phyloP scores from a whole-genome alignment of 495 filamentous ascomycete species.

The Daldinia grandis region DNA sequence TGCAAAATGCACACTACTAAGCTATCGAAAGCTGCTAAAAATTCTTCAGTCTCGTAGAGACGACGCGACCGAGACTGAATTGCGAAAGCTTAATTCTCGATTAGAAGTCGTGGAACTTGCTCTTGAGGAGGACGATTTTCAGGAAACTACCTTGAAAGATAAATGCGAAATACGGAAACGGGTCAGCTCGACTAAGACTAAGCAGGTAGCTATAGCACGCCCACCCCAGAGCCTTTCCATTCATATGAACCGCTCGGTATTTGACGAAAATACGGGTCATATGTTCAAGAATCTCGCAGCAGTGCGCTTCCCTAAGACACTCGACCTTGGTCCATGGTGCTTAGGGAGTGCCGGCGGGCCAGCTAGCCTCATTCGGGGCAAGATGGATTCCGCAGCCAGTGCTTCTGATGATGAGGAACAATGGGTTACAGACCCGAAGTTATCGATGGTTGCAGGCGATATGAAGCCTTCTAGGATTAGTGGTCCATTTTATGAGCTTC shows the following conservation, averaged over 20 bases:
- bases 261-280: conserved; percentile 79
- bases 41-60: conserved; percentile 47
- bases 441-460: conserved; percentile 71
- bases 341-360: conserved; percentile 61
- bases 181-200: conserved; percentile 80
- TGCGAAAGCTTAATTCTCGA: conserved; percentile 52
- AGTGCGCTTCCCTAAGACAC: conserved; percentile 73
- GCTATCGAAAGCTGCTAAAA: conserved; percentile 48
- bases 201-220: conserved; percentile 84
- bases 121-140: conserved; percentile 80
- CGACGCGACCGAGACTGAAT: conserved; percentile 25
- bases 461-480: conserved; percentile 50
- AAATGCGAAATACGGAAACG: conserved; percentile 78
- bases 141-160: conserved; percentile 74
- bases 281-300: conserved; percentile 83
- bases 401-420: conserved; percentile 59
- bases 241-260: conserved; percentile 91
- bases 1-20: conserved; percentile 83
- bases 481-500: conserved; percentile 77
- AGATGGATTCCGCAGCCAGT: conserved; percentile 20
- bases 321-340: conserved; percentile 84
- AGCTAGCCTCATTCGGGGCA: conserved; percentile 20
- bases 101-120: conserved; percentile 71
- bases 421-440: conserved; percentile 70
- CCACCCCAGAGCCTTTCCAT: conserved; percentile 80